A percentile compares a stretch with the other conserved stretches of the same genome.
phyloP scores from a whole-genome alignment of 805 yeast genomes.

The Clavispora santaluciae region DNA sequence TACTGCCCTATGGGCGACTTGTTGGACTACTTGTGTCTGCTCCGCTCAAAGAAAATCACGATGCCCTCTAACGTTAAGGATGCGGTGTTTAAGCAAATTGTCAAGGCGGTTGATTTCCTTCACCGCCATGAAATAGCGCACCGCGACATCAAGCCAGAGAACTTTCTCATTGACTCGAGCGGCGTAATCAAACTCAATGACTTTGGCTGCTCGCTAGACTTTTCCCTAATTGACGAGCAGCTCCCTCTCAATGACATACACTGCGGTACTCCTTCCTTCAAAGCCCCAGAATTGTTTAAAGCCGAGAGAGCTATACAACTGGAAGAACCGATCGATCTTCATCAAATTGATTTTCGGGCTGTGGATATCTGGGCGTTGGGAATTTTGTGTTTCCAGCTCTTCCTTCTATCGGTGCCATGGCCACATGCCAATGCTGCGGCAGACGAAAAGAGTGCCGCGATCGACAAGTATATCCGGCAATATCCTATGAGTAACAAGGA shows the following conservation, averaged over 20 bases:
- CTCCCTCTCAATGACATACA: constrained; percentile 20
- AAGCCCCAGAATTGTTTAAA: constrained; percentile 47
- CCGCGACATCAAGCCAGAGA: constrained; percentile 53
- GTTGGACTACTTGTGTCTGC: constrained; percentile 35
- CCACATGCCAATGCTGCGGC: constrained; percentile 24
- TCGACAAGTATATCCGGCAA: constrained; percentile 19
- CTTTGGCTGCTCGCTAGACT: constrained; percentile 46
- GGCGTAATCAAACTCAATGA: constrained; percentile 46
- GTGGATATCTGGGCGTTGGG: constrained; percentile 53
- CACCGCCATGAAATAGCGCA: constrained; percentile 43
- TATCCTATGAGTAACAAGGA: constrained; percentile 24
- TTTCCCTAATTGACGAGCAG: constrained; percentile 17
- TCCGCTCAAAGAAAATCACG: constrained; percentile 31
- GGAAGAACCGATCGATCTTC: not conserved
- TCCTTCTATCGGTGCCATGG: constrained; percentile 47
- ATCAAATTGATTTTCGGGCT: constrained; percentile 23
- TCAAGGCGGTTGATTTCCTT: constrained; percentile 40
- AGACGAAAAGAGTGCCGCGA: constrained; percentile 18
- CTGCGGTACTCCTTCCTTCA: constrained; percentile 51
- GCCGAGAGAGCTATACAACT: constrained; percentile 14
- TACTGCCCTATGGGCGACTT: constrained; percentile 47
- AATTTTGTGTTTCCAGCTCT: constrained; percentile 43
- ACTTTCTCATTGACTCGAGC: constrained; percentile 40
- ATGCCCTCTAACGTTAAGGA: constrained; percentile 37
- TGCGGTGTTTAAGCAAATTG: constrained; percentile 42